phyloP scores from a whole-genome alignment of 257 asterid species.

The Solanum rostratum region DNA sequence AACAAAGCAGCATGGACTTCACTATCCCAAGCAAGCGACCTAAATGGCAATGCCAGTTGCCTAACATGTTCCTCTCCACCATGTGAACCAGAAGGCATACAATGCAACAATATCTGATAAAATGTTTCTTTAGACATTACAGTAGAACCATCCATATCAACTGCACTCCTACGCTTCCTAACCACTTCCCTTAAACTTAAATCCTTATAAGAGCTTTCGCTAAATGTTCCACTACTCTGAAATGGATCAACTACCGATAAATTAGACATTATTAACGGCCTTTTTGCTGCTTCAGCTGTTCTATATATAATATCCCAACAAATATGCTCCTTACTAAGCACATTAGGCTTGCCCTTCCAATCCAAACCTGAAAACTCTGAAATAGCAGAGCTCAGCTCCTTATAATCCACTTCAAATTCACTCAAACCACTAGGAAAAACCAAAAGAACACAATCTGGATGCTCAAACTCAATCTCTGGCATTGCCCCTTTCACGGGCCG shows the following conservation, averaged over 20 bases:
- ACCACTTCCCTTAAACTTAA: conserved; percentile 52
- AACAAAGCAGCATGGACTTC: conserved; percentile 73
- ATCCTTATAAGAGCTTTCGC: conserved; percentile 43
- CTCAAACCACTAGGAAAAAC: conserved; percentile 47
- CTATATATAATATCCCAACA: conserved; percentile 85
- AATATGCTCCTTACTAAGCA: conserved; percentile 76
- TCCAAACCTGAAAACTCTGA: conserved; percentile 33
- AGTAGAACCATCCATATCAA: conserved; percentile 87
- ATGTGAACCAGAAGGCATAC: conserved; percentile 62
- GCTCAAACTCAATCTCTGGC: conserved; percentile 89
- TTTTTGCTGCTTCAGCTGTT: conserved; percentile 62
- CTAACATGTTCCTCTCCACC: conserved; percentile 35
- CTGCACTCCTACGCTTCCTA: conserved; percentile 89
- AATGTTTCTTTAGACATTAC: conserved; percentile 54
- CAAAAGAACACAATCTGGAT: conserved; percentile 73
- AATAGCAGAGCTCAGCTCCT: conserved; percentile 26
- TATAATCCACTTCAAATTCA: conserved; percentile 51
- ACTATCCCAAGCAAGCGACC: conserved; percentile 71
- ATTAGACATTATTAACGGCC: conserved; percentile 25
- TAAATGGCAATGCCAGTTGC: conserved; percentile 65
- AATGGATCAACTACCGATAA: conserved; percentile 26
- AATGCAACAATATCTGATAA: conserved; percentile 72
- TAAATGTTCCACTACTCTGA: conserved; percentile 27
- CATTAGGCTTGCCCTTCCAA: conserved; percentile 77
- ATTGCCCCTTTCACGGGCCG: conserved; percentile 59